Conservation (phyloP, 2,329 filamentous ascomycete species). For the Cercospora brassicicola region DNA sequence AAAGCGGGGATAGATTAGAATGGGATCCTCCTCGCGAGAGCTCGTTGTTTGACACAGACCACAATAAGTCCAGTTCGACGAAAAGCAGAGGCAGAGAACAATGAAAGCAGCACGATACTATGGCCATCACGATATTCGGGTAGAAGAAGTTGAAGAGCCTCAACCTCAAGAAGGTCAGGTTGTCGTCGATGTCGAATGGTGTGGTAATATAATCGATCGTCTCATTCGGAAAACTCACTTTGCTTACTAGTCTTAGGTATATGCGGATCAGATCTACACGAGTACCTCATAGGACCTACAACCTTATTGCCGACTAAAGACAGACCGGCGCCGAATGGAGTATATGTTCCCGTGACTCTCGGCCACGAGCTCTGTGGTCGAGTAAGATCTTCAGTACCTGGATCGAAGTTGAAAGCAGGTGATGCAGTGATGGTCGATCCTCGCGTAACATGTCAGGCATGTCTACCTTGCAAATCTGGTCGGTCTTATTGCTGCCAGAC, state of each 20-base stretch:
- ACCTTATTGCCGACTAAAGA: slow-evolving; percentile 11
- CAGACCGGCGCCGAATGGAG: slow-evolving; percentile 9
- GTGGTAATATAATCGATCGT: slow-evolving; percentile 18
- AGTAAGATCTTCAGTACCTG: slow-evolving; percentile 19
- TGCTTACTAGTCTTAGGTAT: slow-evolving; percentile 17
- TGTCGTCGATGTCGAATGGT: slow-evolving; percentile 30
- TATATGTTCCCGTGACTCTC: slow-evolving; percentile 18
- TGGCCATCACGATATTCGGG: slow-evolving; percentile 28
- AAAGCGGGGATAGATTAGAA: background rate
- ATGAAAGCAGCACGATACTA: slow-evolving; percentile 36
- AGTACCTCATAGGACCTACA: slow-evolving; percentile 25
- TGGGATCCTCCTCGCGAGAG: background rate
- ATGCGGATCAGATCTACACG: slow-evolving; percentile 31
- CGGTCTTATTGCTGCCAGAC: slow-evolving; percentile 22
- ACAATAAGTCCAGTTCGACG: slow-evolving; percentile 4
- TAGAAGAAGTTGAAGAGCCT: slow-evolving; percentile 32
- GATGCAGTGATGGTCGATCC: slow-evolving; percentile 31
- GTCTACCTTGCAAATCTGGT: slow-evolving; percentile 21
- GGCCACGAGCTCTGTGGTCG: slow-evolving; percentile 32
- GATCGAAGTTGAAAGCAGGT: slow-evolving; percentile 21
- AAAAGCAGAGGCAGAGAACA: background rate
- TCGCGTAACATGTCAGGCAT: slow-evolving; percentile 25
- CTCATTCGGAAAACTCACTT: background rate
- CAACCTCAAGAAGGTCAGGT: slow-evolving; percentile 25
- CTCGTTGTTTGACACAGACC: background rate